Percentiles rank a stretch among this genome's conserved stretches.
Conservation (phyloP, 139 green algal species). For the Dunaliella primolecta region DNA sequence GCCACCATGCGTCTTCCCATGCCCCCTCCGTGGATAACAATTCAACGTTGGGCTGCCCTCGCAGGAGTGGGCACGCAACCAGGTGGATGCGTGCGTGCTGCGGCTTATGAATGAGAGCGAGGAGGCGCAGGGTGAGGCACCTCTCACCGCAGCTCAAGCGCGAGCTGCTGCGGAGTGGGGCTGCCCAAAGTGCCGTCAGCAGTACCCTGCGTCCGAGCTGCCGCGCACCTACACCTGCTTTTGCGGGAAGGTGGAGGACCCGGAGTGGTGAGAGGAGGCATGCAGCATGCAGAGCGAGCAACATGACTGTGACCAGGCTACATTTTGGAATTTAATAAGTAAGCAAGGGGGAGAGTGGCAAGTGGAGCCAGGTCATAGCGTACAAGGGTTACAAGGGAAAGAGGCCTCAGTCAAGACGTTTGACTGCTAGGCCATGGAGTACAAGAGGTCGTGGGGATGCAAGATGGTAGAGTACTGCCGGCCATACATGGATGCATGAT, state of each 20-base stretch:
- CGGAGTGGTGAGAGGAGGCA: slow-evolving; percentile 33
- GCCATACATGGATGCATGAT: no score
- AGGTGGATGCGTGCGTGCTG: slow-evolving; percentile 39
- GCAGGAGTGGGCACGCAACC: slow-evolving; percentile 68
- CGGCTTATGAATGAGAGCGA: slow-evolving; percentile 18
- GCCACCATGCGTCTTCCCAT: no score
- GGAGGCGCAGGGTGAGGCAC: slow-evolving; percentile 1
- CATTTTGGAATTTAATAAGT: no score
- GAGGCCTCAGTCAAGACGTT: no score
- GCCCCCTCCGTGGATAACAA: no score
- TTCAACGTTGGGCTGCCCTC: no score
- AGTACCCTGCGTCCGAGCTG: slow-evolving; percentile 41
- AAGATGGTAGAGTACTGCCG: no score
- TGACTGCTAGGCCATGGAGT: no score
- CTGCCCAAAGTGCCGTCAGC: slow-evolving; percentile 76
- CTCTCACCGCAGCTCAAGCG: slow-evolving; percentile 10
- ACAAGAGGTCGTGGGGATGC: no score
- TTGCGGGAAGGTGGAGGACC: slow-evolving; percentile 61
- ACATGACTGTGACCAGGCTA: background rate
- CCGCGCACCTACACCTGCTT: slow-evolving; percentile 69
- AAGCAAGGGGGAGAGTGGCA: no score
- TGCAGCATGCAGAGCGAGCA: background rate
- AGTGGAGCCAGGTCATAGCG: no score
- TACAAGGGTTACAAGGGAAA: no score
- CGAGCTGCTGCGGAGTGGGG: slow-evolving; percentile 47